Evolutionary conservation across 1,284 basidiomycete species (phyloP).

Genomic region (Ceraceosorus bombacis): DNA sequence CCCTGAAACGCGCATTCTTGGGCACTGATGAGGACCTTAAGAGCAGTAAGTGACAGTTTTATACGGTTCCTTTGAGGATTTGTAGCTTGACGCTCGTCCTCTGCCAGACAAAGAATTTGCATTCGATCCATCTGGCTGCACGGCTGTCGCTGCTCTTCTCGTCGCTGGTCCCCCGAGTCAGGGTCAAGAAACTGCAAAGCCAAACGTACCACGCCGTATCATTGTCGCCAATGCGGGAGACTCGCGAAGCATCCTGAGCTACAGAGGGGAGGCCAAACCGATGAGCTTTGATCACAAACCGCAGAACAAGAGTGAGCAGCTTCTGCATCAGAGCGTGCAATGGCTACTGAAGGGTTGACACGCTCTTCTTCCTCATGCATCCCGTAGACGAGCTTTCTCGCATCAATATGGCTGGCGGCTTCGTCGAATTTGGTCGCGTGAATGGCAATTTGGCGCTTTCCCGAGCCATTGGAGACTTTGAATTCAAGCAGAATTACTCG

Average conservation of each 20-base stretch:
- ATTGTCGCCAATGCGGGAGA: conserved; percentile 83
- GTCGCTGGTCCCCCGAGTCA: conserved; percentile 20
- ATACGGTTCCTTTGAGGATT: not conserved
- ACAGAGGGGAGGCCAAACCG: conserved; percentile 75
- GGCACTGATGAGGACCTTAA: conserved; percentile 90
- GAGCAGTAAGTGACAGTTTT: conserved; percentile 56
- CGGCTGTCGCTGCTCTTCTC: conserved; percentile 70
- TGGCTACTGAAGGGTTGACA: not conserved
- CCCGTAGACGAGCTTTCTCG: conserved; percentile 71
- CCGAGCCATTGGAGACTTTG: conserved; percentile 92
- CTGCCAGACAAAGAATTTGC: conserved; percentile 69
- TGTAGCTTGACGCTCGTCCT: conserved; percentile 4
- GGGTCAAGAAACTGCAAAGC: not conserved
- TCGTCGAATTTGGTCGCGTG: conserved; percentile 92
- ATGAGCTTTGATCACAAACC: conserved; percentile 97
- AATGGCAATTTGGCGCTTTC: conserved; percentile 96
- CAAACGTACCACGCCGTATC: conserved; percentile 27
- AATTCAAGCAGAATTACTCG: conserved; percentile 89
- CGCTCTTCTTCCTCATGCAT: not conserved
- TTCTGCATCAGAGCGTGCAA: not conserved
- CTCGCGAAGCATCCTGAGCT: conserved; percentile 80
- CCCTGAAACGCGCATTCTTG: conserved; percentile 81
- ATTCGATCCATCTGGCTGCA: conserved; percentile 91
- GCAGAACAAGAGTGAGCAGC: conserved; percentile 64
- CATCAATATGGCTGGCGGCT: conserved; percentile 88